phyloP scores from a whole-genome alignment of 2,329 filamentous ascomycete species.

The Orbilia quercus region DNA sequence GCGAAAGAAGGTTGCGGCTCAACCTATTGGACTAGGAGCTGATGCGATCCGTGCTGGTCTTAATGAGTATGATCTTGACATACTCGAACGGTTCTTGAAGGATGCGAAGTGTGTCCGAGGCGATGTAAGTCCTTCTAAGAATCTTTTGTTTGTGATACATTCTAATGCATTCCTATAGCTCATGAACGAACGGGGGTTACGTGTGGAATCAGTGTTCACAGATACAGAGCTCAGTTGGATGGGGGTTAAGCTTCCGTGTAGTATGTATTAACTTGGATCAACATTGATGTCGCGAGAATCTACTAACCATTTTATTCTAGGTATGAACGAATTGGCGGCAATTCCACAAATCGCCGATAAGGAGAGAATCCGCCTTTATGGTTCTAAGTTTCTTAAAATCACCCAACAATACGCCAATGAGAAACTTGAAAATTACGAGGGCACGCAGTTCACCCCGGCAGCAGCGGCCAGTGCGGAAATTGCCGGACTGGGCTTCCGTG shows the following conservation, averaged over 20 bases:
- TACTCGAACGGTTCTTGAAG: conserved; percentile 74
- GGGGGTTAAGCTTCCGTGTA: conserved; percentile 75
- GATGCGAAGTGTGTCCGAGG: conserved; percentile 73
- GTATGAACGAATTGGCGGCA: conserved; percentile 70
- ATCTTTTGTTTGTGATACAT: not conserved
- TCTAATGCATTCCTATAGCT: conserved; percentile 20
- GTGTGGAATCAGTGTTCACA: conserved; percentile 70
- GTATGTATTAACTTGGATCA: conserved; percentile 57
- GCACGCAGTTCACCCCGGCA: conserved; percentile 29
- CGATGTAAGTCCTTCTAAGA: conserved; percentile 63
- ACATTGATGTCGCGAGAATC: not conserved
- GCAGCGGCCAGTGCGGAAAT: conserved; percentile 16
- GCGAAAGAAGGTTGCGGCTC: conserved; percentile 62
- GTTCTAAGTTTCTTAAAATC: conserved; percentile 41
- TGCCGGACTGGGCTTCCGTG: conserved; percentile 30
- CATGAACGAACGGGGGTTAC: conserved; percentile 42
- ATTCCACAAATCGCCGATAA: conserved; percentile 72
- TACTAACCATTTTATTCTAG: conserved; percentile 1
- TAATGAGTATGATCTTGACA: conserved; percentile 71
- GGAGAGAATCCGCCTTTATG: conserved; percentile 39
- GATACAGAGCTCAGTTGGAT: conserved; percentile 78
- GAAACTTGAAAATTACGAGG: conserved; percentile 49
- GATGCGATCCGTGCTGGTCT: conserved; percentile 68
- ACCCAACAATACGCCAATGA: conserved; percentile 50
- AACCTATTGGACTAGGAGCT: conserved; percentile 71